Conservation (phyloP, 257 asterid genomes). For the Eustoma russellianum region DNA sequence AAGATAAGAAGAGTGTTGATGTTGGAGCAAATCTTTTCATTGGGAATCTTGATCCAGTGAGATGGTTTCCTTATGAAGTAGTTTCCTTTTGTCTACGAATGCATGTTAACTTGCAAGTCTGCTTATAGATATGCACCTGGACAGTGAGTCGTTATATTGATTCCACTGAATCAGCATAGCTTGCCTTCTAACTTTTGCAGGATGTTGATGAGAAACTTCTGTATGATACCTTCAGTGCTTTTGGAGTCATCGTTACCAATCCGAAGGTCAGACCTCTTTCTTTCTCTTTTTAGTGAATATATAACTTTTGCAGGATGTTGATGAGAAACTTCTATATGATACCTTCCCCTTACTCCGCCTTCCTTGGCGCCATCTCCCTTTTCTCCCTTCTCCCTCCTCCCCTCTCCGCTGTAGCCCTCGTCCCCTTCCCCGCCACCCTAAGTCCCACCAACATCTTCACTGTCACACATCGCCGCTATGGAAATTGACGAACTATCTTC, state of each 20-base stretch:
- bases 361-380: background rate
- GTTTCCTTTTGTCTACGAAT: too few species aligned
- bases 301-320: slow-evolving; percentile 71
- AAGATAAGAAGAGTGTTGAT: slow-evolving; percentile 91
- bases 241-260: slow-evolving; percentile 89
- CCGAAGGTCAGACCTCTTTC: slow-evolving; percentile 54
- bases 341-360: too few species aligned
- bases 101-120: background rate
- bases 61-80: slow-evolving; percentile 9
- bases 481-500: too few species aligned
- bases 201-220: slow-evolving; percentile 97
- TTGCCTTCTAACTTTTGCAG: slow-evolving; percentile 35
- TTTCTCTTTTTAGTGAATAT: background rate
- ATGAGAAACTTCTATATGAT: slow-evolving; percentile 91
- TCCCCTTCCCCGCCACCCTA: too few species aligned
- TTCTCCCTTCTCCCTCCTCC: background rate
- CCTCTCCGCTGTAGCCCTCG: too few species aligned
- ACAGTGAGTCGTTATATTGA: background rate
- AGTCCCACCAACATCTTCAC: too few species aligned
- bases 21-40: slow-evolving; percentile 96
- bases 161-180: slow-evolving; percentile 1
- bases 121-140: too few species aligned
- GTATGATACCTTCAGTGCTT: slow-evolving; percentile 89
- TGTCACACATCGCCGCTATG: too few species aligned
- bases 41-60: slow-evolving; percentile 97